Base-by-base conservation (phyloP, 306 rosid genomes). In the Trifolium pratense region DNA sequence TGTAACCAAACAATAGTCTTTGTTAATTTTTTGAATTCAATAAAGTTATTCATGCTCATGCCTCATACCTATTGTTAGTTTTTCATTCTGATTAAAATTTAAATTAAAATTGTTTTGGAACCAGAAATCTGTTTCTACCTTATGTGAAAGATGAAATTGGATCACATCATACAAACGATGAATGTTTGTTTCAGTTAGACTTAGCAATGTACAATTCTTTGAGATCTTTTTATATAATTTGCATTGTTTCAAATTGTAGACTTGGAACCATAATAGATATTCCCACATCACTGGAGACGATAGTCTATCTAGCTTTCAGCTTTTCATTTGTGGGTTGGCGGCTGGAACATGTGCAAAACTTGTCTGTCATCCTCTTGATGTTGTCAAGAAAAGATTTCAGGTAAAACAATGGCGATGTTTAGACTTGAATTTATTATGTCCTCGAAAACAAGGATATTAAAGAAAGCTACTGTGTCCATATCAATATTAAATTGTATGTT, bases 331-430 rank as follows among this genome's bases (percentile, higher is more conserved):
- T 75, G 98, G 97, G 66, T 80, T 94, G 79, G 96, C 92, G 0
- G 91, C 98, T 31, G 97, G 98, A 48, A 94, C 96, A 60, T 94
- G 92, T 79, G 98, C 97, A 59, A 94, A 91, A 80, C 95, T 91
- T 69, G 95, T 89, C 69, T 94, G 98, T 65, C 98, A 94, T 88
- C 98, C 98, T 15, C 97, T 94, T 75, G 97, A 91, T 80, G 98
- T 94, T 26, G 97, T 94, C 76, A 94, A 94, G 81, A 94, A 94
- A 86, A 89, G 98, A 80, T 94, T 94, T 81, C 96, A 94, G 97
- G 98, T 89, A 80, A 73, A 70, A 66, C 68, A 15, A 3, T 14
- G 42, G 11, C 1, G 3, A 23, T 56, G n/a, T 36, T 29, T 59
- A 59, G 11, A 31, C 65, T 13, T 26, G 40, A 58, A 6, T 58